phyloP scores from a whole-genome alignment of 306 rosid genomes.

The Hylodesmum podocarpum region DNA sequence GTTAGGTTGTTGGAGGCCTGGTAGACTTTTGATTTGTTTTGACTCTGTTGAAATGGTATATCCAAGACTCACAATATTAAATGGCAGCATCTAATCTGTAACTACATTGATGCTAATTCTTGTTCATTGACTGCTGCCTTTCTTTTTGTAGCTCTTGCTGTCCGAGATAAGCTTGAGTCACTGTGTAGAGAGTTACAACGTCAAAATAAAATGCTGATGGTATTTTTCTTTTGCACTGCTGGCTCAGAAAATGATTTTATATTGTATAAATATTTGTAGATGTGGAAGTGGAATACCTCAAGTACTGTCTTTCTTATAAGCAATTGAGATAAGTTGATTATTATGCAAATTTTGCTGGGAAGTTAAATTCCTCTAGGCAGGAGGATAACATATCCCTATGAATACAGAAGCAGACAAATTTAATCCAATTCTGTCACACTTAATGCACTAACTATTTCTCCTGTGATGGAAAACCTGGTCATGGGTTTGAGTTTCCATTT shows the following conservation, averaged over 20 bases:
- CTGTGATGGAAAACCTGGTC: background rate
- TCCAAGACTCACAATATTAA: background rate
- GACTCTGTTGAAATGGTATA: constrained; percentile 9
- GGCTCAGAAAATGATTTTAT: constrained; percentile 30
- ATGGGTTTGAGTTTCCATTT: background rate
- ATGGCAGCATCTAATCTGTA: constrained; percentile 20
- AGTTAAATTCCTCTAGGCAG: background rate
- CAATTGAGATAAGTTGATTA: constrained; percentile 10
- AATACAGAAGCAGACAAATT: background rate
- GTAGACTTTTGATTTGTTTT: constrained; percentile 18
- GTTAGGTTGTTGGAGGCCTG: background rate
- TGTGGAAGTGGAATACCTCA: background rate
- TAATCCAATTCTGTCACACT: background rate
- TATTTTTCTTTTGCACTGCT: constrained; percentile 39
- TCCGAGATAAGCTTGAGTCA: constrained; percentile 93
- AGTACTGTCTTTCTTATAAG: background rate
- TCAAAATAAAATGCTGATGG: constrained; percentile 93
- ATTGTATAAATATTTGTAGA: constrained; percentile 1
- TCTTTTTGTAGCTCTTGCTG: constrained; percentile 64
- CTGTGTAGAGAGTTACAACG: constrained; percentile 96
- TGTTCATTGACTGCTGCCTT: constrained; percentile 24
- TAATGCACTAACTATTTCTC: background rate
- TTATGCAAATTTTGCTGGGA: constrained; percentile 14
- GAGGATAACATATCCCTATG: background rate
- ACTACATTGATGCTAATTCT: constrained; percentile 10